Evolutionary conservation across 164 flowering plant species (phyloP).

Genomic region (Berberis vulgaris): DNA sequence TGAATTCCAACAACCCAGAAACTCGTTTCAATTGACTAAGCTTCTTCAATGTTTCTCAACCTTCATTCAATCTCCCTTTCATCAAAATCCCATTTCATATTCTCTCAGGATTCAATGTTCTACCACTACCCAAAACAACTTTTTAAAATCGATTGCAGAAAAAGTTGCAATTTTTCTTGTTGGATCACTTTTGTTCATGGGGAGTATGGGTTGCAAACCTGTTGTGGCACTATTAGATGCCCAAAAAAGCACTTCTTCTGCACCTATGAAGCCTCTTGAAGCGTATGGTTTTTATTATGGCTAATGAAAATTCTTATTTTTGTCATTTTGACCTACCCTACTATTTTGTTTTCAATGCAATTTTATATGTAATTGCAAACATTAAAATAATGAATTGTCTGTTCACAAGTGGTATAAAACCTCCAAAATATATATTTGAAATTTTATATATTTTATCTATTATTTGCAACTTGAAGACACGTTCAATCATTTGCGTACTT

Average conservation of each 20-base stretch:
- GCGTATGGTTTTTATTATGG: constrained; percentile 17
- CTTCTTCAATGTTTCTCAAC: not conserved
- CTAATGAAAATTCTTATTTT: constrained; percentile 49
- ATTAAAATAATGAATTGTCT: constrained; percentile 26
- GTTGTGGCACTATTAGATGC: constrained; percentile 24
- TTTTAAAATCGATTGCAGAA: constrained; percentile 20
- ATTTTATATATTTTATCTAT: no score
- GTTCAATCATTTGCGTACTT: no score
- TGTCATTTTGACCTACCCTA: no score
- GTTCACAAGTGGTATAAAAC: no score
- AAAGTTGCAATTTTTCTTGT: constrained; percentile 40
- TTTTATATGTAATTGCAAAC: constrained; percentile 11
- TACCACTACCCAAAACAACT: constrained; percentile 8
- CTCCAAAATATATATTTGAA: no score
- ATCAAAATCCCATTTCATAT: constrained; percentile 6
- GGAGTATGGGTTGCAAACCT: constrained; percentile 27
- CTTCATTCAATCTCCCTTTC: constrained; percentile 1
- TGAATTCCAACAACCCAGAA: not conserved
- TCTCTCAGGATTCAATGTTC: not conserved
- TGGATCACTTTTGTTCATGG: constrained; percentile 55
- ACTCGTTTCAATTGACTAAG: constrained; percentile 4
- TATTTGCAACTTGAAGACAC: no score
- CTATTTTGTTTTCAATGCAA: no score
- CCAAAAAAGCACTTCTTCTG: constrained; percentile 11
- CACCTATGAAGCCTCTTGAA: constrained; percentile 11